Conservation (phyloP, 352 stramenopile species). For the Phytophthora pistaciae region DNA sequence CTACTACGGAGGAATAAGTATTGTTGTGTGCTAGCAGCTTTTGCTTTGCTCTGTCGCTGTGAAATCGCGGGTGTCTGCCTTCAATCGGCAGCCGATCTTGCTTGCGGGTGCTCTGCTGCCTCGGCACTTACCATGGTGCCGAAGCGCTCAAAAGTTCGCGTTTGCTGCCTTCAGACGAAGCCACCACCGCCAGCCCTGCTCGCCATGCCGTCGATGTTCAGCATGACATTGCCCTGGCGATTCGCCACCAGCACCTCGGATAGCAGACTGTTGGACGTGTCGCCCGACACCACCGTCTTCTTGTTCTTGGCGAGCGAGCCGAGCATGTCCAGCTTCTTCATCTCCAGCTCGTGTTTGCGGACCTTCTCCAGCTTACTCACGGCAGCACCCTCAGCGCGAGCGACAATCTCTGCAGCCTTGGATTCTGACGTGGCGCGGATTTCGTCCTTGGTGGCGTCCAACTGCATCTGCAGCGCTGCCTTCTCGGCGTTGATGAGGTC, state of each 20-base stretch:
- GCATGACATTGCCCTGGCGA: conserved; percentile 51
- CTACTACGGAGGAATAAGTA: not conserved
- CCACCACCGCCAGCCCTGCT: conserved; percentile 23
- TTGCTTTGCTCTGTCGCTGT: not conserved
- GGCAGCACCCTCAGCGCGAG: conserved; percentile 46
- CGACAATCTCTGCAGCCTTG: conserved; percentile 48
- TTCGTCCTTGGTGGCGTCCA: conserved; percentile 46
- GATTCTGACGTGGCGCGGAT: conserved; percentile 39
- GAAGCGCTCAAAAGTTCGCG: conserved; percentile 7
- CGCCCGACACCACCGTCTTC: conserved; percentile 49
- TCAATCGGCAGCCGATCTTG: conserved; percentile 19
- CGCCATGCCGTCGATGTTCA: conserved; percentile 46
- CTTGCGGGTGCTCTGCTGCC: conserved; percentile 1
- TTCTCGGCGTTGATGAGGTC: conserved; percentile 48
- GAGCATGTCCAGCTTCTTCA: conserved; percentile 54
- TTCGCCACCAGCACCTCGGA: conserved; percentile 57
- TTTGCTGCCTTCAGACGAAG: conserved; percentile 14
- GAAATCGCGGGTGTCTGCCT: conserved; percentile 10
- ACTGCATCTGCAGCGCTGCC: conserved; percentile 42
- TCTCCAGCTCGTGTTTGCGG: conserved; percentile 43
- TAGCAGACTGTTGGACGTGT: conserved; percentile 59
- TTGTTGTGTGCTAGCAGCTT: not conserved
- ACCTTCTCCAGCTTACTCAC: conserved; percentile 52
- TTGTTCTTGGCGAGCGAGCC: conserved; percentile 49
- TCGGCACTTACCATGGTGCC: not conserved